Conservation (phyloP, 176 grass and related monocot species). For the Eragrostis curvula region DNA sequence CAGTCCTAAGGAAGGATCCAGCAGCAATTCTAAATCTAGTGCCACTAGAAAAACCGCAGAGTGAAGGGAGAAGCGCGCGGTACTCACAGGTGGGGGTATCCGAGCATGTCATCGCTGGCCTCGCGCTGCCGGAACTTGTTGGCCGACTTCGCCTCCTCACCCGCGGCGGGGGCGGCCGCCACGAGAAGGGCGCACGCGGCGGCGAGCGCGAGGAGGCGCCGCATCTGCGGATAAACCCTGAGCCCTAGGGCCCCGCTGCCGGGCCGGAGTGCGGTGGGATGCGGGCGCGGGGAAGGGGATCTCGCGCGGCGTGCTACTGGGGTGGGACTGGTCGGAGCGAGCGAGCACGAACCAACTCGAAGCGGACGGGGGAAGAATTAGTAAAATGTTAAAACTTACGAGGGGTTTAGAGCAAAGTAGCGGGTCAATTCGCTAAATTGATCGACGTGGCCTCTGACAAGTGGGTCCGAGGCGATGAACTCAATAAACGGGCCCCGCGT, state of each 20-base stretch:
- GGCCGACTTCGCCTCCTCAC: conserved; percentile 31
- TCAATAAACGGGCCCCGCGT: neutral
- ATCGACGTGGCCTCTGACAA: neutral
- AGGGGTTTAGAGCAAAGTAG: conserved; percentile 34
- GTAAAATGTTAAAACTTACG: neutral
- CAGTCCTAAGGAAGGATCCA: neutral
- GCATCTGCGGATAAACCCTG: conserved; percentile 39
- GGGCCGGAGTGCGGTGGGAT: neutral
- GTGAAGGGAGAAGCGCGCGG: neutral
- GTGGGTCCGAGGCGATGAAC: neutral
- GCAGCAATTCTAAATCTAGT: conserved; percentile 37
- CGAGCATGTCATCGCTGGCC: conserved; percentile 83
- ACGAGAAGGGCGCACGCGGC: conserved; percentile 45
- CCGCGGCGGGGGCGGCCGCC: conserved; percentile 10
- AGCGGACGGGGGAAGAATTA: conserved; percentile 7
- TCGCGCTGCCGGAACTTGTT: conserved; percentile 98
- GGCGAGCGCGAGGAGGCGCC: conserved; percentile 28
- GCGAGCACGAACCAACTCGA: conserved; percentile 29
- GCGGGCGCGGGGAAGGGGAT: conserved; percentile 21
- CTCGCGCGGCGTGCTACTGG: conserved; percentile 30
- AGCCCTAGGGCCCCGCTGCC: conserved; percentile 5
- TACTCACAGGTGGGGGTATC: conserved; percentile 81
- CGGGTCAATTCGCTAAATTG: too few species aligned
- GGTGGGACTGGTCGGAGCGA: conserved; percentile 19
- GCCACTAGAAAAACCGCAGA: neutral